Base-by-base conservation (phyloP, 2,329 filamentous ascomycete genomes). In the Berkeleyomyces rouxiae region DNA sequence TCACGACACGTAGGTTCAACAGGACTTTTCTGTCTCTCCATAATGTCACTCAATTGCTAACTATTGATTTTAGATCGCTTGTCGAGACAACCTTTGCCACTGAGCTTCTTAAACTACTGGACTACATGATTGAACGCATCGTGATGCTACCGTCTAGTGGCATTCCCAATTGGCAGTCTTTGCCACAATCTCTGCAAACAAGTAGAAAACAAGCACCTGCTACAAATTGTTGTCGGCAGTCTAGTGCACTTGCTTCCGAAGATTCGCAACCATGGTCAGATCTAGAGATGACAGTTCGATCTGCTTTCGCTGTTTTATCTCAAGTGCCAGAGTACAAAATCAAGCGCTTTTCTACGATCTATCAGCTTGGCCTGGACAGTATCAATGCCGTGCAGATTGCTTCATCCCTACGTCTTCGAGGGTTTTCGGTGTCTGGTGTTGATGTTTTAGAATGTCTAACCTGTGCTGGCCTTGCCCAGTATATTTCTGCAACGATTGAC, bases 351-450 rank as follows among this genome's bases (percentile, higher is more conserved):
- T 89, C 83, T 0, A 90, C 88, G 0, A 89, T 97, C 58, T 95
- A 92, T 68, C 84, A 87, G 64, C 80, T 96, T n/a, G 92, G 92
- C 0, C 75, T 96, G 3, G 91, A 96, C 72, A 96, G 91, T 70
- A 93, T 97, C 68, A 91, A 87, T 65, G 88, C 90, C 0, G 79
- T 85, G 4, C 90, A 96, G 69, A 77, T 96, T 7, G 88, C 90
- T 0, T 79, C 82, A 1, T 74, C 78, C 36, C 75, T 96, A 13
- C 82, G 86, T 16, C 79, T 77, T 46, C 68, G 78, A 16, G 84
- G 83, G 0, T 74, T 83, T 46, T 69, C 71, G 1, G 72, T 90
- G 0, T 82, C 83, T 1, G 84, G 87, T 0, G 80, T 83, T 1
- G 88, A 95, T 70, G 83, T 96, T 11, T 79, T 96, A 61, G 72